Conservation (phyloP, 2,329 filamentous ascomycete species). For the Trichocomaceae sp. region DNA sequence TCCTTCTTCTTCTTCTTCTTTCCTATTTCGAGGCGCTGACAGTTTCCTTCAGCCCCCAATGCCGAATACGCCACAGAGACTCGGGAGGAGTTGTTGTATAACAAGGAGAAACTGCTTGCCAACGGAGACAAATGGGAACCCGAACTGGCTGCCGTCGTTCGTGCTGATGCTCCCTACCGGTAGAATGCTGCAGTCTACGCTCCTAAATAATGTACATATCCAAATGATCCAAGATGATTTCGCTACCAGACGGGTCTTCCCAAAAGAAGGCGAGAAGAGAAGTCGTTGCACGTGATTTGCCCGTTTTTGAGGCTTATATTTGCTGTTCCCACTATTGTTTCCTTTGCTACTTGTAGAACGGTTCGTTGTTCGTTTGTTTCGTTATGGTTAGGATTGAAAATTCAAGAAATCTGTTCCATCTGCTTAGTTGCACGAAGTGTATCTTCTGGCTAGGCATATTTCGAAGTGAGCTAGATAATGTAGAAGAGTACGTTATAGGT, state of each 20-base stretch:
- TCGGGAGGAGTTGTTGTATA: constrained; percentile 92
- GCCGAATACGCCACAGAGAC: constrained; percentile 70
- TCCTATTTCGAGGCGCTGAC: constrained; percentile 15
- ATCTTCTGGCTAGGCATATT: too few species aligned
- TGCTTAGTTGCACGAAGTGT: too few species aligned
- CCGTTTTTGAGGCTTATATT: background rate
- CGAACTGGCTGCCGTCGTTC: constrained; percentile 83
- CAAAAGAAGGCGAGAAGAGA: background rate
- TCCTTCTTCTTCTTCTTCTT: background rate
- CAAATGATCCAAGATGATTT: background rate
- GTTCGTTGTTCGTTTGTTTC: constrained; percentile 7
- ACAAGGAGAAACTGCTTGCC: constrained; percentile 87
- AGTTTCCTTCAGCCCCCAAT: constrained; percentile 50
- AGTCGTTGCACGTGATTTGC: background rate
- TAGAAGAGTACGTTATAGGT: too few species aligned
- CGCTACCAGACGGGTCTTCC: background rate
- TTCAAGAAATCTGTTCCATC: background rate
- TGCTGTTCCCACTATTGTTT: background rate
- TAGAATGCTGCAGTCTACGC: constrained; percentile 39
- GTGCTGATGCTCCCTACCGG: constrained; percentile 88
- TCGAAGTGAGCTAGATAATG: too few species aligned
- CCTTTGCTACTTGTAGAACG: constrained; percentile 9
- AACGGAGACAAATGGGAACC: constrained; percentile 98
- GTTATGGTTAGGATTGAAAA: background rate
- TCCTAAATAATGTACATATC: background rate